phyloP scores from a whole-genome alignment of 2,329 filamentous ascomycete genomes.

The Immersiporthe knoxdaviesiana region DNA sequence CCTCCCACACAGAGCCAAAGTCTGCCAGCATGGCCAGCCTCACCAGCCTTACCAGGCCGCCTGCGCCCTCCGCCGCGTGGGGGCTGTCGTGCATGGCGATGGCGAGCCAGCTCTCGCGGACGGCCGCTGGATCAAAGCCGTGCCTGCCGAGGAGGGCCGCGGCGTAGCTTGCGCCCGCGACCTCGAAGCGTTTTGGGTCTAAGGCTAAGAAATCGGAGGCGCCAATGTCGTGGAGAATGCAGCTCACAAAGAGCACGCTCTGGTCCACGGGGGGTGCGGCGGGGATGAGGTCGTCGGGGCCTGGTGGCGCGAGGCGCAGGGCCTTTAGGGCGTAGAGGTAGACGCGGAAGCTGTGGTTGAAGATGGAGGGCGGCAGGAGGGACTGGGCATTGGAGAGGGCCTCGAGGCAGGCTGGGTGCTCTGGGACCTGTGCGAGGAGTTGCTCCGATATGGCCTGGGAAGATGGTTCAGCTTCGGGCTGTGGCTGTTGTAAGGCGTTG shows the following conservation, averaged over 20 bases:
- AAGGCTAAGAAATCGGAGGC: constrained; percentile 37
- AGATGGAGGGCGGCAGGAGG: constrained; percentile 32
- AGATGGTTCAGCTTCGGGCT: neutral
- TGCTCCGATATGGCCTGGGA: neutral
- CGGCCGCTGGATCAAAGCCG: constrained; percentile 32
- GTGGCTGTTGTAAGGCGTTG: neutral
- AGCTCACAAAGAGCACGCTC: constrained; percentile 40
- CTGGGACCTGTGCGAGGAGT: constrained; percentile 31
- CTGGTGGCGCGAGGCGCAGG: constrained; percentile 10
- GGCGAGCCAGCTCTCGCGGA: constrained; percentile 41
- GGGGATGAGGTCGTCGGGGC: constrained; percentile 11
- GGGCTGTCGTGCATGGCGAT: constrained; percentile 42
- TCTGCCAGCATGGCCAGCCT: constrained; percentile 40
- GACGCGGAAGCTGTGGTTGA: constrained; percentile 36
- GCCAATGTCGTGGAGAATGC: constrained; percentile 43
- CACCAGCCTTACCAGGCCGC: constrained; percentile 39
- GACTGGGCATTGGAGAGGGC: constrained; percentile 32
- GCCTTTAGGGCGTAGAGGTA: constrained; percentile 33
- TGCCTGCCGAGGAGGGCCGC: constrained; percentile 36
- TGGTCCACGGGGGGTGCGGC: constrained; percentile 9
- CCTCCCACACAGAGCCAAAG: constrained; percentile 33
- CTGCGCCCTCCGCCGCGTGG: constrained; percentile 43
- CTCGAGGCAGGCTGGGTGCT: constrained; percentile 33
- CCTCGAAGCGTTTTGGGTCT: constrained; percentile 41
- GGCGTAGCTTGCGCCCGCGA: constrained; percentile 37